phyloP scores from a whole-genome alignment of 1,284 basidiomycete species.

The Marasmius tenuissimus region DNA sequence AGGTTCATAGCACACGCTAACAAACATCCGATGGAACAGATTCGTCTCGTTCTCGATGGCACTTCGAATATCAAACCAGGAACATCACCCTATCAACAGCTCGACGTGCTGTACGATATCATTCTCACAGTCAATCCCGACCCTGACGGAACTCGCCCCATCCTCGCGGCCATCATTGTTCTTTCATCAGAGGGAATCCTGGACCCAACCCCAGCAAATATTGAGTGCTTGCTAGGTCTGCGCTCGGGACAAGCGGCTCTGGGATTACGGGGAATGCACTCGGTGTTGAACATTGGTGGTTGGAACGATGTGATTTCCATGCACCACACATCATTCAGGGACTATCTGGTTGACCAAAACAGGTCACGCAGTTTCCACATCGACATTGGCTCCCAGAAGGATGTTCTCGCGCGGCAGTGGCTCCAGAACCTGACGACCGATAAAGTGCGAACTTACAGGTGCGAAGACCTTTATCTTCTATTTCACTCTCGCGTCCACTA shows the following conservation, averaged over 20 bases:
- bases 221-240: background rate
- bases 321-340: background rate
- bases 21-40: constrained; percentile 1
- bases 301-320: background rate
- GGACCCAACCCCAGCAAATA: background rate
- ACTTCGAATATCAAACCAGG: background rate
- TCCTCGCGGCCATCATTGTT: background rate
- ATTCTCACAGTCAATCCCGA: constrained; percentile 1
- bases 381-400: too few species aligned
- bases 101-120: constrained; percentile 9
- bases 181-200: too few species aligned
- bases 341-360: background rate
- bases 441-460: too few species aligned
- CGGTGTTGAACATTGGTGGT: background rate
- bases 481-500: too few species aligned
- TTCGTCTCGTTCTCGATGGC: constrained; percentile 1
- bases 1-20: constrained; percentile 6
- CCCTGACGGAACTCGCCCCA: background rate
- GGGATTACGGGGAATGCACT: background rate
- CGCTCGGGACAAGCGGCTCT: background rate
- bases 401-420: too few species aligned
- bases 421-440: too few species aligned
- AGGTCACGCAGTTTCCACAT: background rate
- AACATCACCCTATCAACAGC: constrained; percentile 3
- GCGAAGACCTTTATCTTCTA: too few species aligned